Percentiles rank a stretch among this genome's conserved stretches.
Conservation (phyloP, 208 protist species). For the Leishmania guyanensis region DNA sequence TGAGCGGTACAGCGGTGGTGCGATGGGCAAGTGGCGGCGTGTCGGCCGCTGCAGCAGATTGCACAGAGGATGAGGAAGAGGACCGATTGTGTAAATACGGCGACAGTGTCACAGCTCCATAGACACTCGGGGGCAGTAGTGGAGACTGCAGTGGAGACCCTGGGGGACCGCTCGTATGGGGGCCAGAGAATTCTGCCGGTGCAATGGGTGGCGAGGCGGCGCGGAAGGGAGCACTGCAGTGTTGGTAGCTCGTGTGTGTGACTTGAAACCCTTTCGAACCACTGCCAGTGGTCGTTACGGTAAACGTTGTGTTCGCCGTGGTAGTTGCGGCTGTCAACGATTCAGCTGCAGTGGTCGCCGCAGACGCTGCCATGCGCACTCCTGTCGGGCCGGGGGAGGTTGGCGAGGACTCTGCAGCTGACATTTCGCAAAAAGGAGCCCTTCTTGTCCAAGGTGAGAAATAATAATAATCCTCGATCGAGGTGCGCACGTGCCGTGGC, state of each 20-base stretch:
- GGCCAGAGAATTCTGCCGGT: constrained; percentile 20
- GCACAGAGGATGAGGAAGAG: constrained; percentile 23
- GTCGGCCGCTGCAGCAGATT: constrained; percentile 7
- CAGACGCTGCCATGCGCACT: neutral
- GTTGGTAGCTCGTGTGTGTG: constrained; percentile 39
- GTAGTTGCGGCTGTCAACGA: neutral
- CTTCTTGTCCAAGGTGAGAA: neutral
- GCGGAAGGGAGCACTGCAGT: constrained; percentile 19
- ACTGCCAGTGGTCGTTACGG: neutral
- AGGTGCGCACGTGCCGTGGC: neutral
- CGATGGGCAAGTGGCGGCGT: constrained; percentile 44
- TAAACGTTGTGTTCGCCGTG: neutral
- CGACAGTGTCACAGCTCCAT: neutral
- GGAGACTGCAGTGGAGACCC: constrained; percentile 10
- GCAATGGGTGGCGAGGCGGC: constrained; percentile 9
- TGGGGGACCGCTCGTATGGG: neutral
- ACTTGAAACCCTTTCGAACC: constrained; percentile 28
- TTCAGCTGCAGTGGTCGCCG: neutral
- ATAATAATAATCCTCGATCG: neutral
- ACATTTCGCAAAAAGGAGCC: constrained; percentile 2
- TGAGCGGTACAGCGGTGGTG: constrained; percentile 65
- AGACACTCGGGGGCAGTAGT: constrained; percentile 2
- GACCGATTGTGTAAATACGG: constrained; percentile 1
- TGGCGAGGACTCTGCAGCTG: neutral
- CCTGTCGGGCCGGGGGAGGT: neutral